phyloP scores from a whole-genome alignment of 257 asterid genomes.

The Penstemon eatonii region DNA sequence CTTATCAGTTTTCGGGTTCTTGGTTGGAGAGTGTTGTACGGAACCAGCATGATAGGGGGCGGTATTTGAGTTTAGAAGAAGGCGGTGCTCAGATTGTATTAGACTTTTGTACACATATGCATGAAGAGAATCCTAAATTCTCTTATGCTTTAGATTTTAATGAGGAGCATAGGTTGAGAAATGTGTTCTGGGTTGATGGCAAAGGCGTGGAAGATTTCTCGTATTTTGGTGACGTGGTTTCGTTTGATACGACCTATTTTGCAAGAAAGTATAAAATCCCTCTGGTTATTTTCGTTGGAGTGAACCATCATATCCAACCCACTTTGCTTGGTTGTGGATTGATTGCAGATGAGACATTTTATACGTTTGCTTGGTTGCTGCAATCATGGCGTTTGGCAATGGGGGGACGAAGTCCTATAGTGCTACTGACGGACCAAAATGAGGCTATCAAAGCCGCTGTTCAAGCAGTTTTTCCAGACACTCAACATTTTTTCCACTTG shows the following conservation, averaged over 20 bases:
- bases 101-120: constrained; percentile 71
- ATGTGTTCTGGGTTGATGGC: constrained; percentile 92
- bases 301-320: constrained; percentile 83
- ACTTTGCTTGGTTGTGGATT: constrained; percentile 81
- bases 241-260: constrained; percentile 68
- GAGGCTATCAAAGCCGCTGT: constrained; percentile 72
- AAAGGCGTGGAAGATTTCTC: constrained; percentile 77
- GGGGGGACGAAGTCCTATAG: constrained; percentile 72
- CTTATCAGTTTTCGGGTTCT: constrained; percentile 57
- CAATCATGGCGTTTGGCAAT: constrained; percentile 82
- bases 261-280: constrained; percentile 68
- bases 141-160: constrained; percentile 77
- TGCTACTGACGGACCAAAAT: constrained; percentile 68
- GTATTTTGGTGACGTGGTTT: constrained; percentile 70
- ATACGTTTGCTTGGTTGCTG: constrained; percentile 78
- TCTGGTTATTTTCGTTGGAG: constrained; percentile 79
- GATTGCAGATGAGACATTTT: constrained; percentile 77
- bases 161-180: constrained; percentile 82
- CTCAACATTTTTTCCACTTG: constrained; percentile 59
- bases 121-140: constrained; percentile 75
- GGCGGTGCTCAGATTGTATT: constrained; percentile 77
- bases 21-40: constrained; percentile 55
- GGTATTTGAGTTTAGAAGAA: constrained; percentile 72
- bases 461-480: constrained; percentile 51
- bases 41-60: constrained; percentile 83